These are phyloP conservation scores for Beauveria sp. DNA, from an alignment of 2,329 filamentous ascomycete species.

Conservation along the genomic window DNA sequence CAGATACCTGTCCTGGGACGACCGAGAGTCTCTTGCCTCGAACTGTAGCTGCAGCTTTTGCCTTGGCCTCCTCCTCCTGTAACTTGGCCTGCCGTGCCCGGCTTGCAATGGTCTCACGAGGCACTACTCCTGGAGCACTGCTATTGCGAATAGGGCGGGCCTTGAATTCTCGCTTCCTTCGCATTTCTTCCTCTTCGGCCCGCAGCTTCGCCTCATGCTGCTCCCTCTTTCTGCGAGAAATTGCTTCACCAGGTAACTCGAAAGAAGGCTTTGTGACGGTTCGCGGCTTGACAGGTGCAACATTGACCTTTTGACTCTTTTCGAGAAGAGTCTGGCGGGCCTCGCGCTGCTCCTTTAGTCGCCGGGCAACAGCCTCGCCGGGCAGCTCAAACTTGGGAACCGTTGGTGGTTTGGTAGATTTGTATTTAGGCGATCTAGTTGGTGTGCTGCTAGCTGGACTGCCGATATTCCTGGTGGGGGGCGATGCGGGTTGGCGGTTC, in stretches of 20 bases:
- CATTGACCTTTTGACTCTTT: constrained; percentile 25
- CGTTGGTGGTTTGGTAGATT: constrained; percentile 47
- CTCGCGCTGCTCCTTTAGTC: constrained; percentile 51
- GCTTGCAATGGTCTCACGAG: constrained; percentile 52
- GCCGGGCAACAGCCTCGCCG: constrained; percentile 51
- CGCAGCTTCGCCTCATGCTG: constrained; percentile 47
- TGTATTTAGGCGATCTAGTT: constrained; percentile 20
- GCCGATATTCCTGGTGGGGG: neutral
- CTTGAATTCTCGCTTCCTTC: constrained; percentile 55
- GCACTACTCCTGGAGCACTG: constrained; percentile 31
- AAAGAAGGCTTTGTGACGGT: constrained; percentile 48
- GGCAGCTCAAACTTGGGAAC: constrained; percentile 53
- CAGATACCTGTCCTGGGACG: constrained; percentile 18
- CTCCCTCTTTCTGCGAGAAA: constrained; percentile 48
- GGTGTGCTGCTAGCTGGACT: constrained; percentile 5
- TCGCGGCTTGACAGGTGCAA: constrained; percentile 38
- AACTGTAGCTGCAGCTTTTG: constrained; percentile 11
- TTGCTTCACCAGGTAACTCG: constrained; percentile 56
- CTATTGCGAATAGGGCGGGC: constrained; percentile 47
- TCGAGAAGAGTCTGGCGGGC: constrained; percentile 37
- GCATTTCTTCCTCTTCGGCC: constrained; percentile 52
- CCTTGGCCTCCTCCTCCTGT: constrained; percentile 20
- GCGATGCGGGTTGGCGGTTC: constrained; percentile 11
- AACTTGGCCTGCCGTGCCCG: constrained; percentile 43
- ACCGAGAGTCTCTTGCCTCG: constrained; percentile 18